Evolutionary conservation across 768 basidiomycete species (phyloP).

Genomic region (Kwoniella sp.): DNA sequence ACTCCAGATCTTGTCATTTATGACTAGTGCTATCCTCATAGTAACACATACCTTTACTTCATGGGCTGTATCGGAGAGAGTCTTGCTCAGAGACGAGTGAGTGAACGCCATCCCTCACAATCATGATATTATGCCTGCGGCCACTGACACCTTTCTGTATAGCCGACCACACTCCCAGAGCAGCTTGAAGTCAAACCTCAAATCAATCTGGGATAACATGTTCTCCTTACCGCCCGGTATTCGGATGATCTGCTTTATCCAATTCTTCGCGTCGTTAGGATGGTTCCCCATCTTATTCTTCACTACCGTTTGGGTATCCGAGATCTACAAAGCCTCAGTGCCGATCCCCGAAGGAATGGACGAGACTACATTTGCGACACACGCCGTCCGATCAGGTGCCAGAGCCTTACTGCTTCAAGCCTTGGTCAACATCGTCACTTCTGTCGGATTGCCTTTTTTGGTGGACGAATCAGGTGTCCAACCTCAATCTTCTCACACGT

Average conservation of each 20-base stretch:
- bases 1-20: slow-evolving; percentile 74
- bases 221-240: slow-evolving; percentile 72
- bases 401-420: slow-evolving; percentile 80
- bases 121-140: no score
- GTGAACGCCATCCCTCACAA: slow-evolving; percentile 14
- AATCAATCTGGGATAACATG: slow-evolving; percentile 72
- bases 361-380: slow-evolving; percentile 54
- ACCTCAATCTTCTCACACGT: slow-evolving; percentile 17
- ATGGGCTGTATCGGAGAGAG: slow-evolving; percentile 63
- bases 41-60: slow-evolving; percentile 68
- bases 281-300: slow-evolving; percentile 95
- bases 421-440: slow-evolving; percentile 67
- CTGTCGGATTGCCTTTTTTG: slow-evolving; percentile 72
- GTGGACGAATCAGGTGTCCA: slow-evolving; percentile 49
- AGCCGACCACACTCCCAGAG: slow-evolving; percentile 46
- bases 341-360: slow-evolving; percentile 59
- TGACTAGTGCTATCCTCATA: slow-evolving; percentile 71
- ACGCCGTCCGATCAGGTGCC: slow-evolving; percentile 79
- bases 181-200: slow-evolving; percentile 59
- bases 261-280: slow-evolving; percentile 63
- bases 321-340: slow-evolving; percentile 67
- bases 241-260: slow-evolving; percentile 68
- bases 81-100: slow-evolving; percentile 62
- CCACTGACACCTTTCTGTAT: no score
- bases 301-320: slow-evolving; percentile 82